Conservation (phyloP, 1,139 yeast genomes). For the Yamadazyma diddensiae region DNA sequence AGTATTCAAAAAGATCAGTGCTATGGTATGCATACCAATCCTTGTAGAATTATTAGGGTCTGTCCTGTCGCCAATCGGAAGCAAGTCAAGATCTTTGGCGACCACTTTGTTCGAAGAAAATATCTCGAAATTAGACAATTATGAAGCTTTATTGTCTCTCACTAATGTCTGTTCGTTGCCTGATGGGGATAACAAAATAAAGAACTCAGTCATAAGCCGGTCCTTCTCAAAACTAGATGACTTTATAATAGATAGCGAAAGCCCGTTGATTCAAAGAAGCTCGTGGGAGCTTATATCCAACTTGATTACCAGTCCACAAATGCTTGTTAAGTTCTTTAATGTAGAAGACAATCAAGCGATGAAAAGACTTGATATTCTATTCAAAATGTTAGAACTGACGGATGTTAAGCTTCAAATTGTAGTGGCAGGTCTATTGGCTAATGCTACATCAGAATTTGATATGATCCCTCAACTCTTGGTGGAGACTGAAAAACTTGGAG, state of each 20-base stretch:
- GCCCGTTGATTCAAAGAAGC: slow-evolving; percentile 38
- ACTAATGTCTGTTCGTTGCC: slow-evolving; percentile 43
- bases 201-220: slow-evolving; percentile 31
- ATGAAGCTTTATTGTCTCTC: slow-evolving; percentile 45
- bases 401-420: slow-evolving; percentile 38
- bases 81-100: slow-evolving; percentile 4
- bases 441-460: slow-evolving; percentile 46
- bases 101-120: slow-evolving; percentile 19
- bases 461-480: slow-evolving; percentile 38
- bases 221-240: slow-evolving; percentile 32
- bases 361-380: slow-evolving; percentile 34
- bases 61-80: slow-evolving; percentile 21
- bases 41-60: slow-evolving; percentile 45
- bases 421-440: slow-evolving; percentile 47
- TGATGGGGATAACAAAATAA: slow-evolving; percentile 23
- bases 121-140: slow-evolving; percentile 35
- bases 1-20: slow-evolving; percentile 40
- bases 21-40: slow-evolving; percentile 44
- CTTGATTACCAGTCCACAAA: slow-evolving; percentile 39
- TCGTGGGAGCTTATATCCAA: slow-evolving; percentile 50
- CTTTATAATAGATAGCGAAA: slow-evolving; percentile 38
- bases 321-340: slow-evolving; percentile 52
- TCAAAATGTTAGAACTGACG: slow-evolving; percentile 39
- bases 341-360: slow-evolving; percentile 25
- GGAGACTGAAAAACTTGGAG: slow-evolving; percentile 20